A percentile compares a stretch with the other conserved stretches of the same genome.
These are phyloP conservation scores for Gnaphalium uliginosum DNA, from an alignment of 129 eudicot species.

Conservation along the genomic window DNA sequence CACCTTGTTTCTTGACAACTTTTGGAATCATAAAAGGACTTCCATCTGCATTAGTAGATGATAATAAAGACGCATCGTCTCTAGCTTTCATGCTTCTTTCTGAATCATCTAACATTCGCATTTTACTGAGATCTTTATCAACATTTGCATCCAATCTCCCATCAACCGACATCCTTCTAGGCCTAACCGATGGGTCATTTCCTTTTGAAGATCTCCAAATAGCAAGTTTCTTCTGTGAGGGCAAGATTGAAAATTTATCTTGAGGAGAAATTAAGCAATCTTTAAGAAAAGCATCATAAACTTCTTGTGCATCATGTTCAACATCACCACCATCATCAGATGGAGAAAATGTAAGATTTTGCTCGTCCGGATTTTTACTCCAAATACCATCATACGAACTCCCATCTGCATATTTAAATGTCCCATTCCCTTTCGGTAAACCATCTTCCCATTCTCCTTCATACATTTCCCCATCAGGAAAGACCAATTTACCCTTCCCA, in stretches of 20 bases:
- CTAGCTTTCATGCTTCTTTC: constrained; percentile 38
- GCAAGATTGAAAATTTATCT: constrained; percentile 70
- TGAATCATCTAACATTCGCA: constrained; percentile 45
- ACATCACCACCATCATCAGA: constrained; percentile 33
- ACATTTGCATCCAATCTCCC: constrained; percentile 58
- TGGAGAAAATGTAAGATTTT: constrained; percentile 54
- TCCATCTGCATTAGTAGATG: constrained; percentile 43
- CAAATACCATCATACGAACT: constrained; percentile 68
- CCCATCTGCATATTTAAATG: constrained; percentile 56
- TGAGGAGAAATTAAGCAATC: constrained; percentile 50
- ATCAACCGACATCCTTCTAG: constrained; percentile 81
- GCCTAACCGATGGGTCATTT: constrained; percentile 47
- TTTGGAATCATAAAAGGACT: constrained; percentile 54
- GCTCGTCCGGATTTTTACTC: constrained; percentile 66
- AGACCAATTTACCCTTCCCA: constrained; percentile 61
- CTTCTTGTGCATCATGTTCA: constrained; percentile 68
- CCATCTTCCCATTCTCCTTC: constrained; percentile 93
- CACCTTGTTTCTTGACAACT: constrained; percentile 68
- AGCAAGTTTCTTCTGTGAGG: constrained; percentile 90
- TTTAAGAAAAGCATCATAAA: constrained; percentile 47
- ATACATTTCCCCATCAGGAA: constrained; percentile 63
- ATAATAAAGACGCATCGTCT: constrained; percentile 40
- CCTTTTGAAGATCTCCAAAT: constrained; percentile 71
- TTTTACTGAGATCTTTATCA: constrained; percentile 49
- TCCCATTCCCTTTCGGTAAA: constrained; percentile 77